Conservation (phyloP, 257 asterid species). For the Galeopsis tetrahit region DNA sequence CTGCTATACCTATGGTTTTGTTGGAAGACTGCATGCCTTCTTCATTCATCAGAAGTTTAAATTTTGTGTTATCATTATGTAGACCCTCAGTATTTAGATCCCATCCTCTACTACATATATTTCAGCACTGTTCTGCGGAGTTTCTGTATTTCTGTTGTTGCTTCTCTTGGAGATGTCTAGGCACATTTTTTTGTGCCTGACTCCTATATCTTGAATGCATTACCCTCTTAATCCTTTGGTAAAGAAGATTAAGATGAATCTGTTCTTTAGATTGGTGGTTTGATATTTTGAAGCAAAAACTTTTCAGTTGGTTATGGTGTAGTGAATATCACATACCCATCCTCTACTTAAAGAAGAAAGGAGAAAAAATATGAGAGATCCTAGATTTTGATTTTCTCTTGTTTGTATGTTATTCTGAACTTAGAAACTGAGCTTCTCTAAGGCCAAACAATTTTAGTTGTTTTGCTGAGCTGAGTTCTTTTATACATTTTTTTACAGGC, state of each 20-base stretch:
- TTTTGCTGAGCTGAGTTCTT: conserved; percentile 26
- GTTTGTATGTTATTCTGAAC: conserved; percentile 20
- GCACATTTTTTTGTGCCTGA: neutral
- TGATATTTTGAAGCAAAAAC: conserved; percentile 7
- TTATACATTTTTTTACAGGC: conserved; percentile 54
- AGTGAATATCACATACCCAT: neutral
- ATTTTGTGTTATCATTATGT: conserved; percentile 15
- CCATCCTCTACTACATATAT: conserved; percentile 22
- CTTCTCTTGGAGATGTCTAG: conserved; percentile 19
- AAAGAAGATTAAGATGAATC: conserved; percentile 12
- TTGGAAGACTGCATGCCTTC: conserved; percentile 21
- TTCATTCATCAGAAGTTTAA: conserved; percentile 25
- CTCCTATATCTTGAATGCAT: conserved; percentile 16
- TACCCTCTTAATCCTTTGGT: neutral
- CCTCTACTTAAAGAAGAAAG: neutral
- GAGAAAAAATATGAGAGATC: neutral
- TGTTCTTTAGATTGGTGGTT: neutral
- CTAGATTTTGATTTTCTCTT: conserved; percentile 22
- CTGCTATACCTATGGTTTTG: conserved; percentile 2
- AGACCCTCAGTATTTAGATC: neutral
- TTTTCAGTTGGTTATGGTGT: conserved; percentile 3
- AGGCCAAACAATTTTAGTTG: neutral
- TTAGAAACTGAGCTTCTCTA: conserved; percentile 6
- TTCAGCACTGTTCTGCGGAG: neutral
- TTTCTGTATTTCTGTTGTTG: neutral